Evolutionary conservation across 495 filamentous ascomycete genomes (phyloP).

Genomic region (Zalerion maritima): DNA sequence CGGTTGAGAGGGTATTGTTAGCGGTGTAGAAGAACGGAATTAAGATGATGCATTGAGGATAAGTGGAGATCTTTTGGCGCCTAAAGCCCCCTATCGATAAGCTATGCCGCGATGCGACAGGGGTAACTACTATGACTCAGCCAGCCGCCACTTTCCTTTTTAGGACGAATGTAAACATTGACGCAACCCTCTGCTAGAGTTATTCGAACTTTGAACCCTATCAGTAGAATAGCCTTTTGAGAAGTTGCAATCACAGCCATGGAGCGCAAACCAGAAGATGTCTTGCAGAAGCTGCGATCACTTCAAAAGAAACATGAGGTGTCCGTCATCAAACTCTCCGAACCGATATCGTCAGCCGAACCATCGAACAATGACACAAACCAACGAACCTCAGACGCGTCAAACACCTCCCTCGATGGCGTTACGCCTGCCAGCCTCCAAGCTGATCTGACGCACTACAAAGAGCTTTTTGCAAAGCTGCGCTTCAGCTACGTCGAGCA

Average conservation of each 20-base stretch:
- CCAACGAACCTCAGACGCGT: constrained; percentile 52
- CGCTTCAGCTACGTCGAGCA: constrained; percentile 87
- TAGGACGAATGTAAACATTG: constrained; percentile 13
- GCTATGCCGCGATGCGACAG: too few relatives aligned
- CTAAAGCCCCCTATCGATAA: too few relatives aligned
- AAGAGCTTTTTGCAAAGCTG: constrained; percentile 88
- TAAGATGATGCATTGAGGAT: too few relatives aligned
- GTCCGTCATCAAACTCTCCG: constrained; percentile 60
- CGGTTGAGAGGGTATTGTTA: too few relatives aligned
- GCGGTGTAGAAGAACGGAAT: too few relatives aligned
- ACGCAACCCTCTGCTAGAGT: neutral
- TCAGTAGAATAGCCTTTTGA: too few relatives aligned
- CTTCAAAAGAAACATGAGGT: constrained; percentile 40
- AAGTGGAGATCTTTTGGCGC: too few relatives aligned
- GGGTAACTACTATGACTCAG: constrained; percentile 2
- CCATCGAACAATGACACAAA: constrained; percentile 15
- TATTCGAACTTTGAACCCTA: constrained; percentile 1
- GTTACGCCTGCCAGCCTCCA: constrained; percentile 63
- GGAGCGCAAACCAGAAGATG: constrained; percentile 15
- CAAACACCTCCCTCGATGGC: constrained; percentile 45
- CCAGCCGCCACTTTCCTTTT: constrained; percentile 9
- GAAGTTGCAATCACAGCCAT: constrained; percentile 6
- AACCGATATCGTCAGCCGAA: constrained; percentile 45
- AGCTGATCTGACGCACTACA: constrained; percentile 79
- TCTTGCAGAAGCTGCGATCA: constrained; percentile 22